phyloP scores from a whole-genome alignment of 345 rosid species.

The Iberis pinnata region DNA sequence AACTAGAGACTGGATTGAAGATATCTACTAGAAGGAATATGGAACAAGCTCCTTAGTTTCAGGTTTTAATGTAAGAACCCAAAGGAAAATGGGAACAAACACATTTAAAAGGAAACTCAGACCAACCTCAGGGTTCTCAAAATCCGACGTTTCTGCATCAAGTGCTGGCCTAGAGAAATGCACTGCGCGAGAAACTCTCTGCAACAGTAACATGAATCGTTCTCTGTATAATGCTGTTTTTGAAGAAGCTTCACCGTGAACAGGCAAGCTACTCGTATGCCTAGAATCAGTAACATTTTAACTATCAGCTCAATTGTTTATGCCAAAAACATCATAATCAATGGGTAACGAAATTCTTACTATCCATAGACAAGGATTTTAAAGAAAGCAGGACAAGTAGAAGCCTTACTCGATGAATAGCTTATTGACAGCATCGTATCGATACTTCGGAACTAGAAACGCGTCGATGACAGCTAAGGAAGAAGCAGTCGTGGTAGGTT shows the following conservation, averaged over 20 bases:
- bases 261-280: slow-evolving; percentile 46
- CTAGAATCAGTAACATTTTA: slow-evolving; percentile 26
- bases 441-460: slow-evolving; percentile 70
- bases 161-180: slow-evolving; percentile 73
- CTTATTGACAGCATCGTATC: slow-evolving; percentile 65
- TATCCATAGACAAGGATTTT: too few species aligned
- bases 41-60: slow-evolving; percentile 3
- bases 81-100: neutral
- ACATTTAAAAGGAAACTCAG: neutral
- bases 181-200: slow-evolving; percentile 74
- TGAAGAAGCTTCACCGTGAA: slow-evolving; percentile 75
- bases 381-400: too few species aligned
- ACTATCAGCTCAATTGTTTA: neutral
- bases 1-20: slow-evolving; percentile 71
- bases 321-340: too few species aligned
- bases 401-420: slow-evolving; percentile 58
- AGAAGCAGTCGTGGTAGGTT: slow-evolving; percentile 28
- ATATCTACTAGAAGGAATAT: slow-evolving; percentile 44
- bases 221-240: slow-evolving; percentile 67
- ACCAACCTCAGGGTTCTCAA: slow-evolving; percentile 68
- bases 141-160: slow-evolving; percentile 47
- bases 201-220: slow-evolving; percentile 62
- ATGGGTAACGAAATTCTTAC: neutral
- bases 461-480: slow-evolving; percentile 61
- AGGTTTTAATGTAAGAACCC: neutral